Evolutionary conservation across 768 basidiomycete species (phyloP).

Genomic region (Gloeophyllum trabeum): DNA sequence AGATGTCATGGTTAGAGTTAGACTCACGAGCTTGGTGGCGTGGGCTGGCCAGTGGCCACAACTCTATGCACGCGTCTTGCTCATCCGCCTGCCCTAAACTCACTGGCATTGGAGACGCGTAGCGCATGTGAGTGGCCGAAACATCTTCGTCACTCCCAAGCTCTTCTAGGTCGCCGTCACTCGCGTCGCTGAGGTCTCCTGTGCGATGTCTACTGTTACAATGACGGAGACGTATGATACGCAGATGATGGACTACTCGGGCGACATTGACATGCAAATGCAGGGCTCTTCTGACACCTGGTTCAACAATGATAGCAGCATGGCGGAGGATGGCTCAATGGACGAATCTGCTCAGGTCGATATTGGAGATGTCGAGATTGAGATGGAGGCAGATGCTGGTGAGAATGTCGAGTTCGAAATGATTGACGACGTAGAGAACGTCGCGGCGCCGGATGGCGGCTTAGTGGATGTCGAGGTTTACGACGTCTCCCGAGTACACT

Average conservation of each 20-base stretch:
- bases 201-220: constrained; percentile 2
- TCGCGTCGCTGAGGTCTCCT: too few relatives aligned
- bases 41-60: too few relatives aligned
- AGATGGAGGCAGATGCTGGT: constrained; percentile 47
- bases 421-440: constrained; percentile 29
- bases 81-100: too few relatives aligned
- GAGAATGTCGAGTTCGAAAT: constrained; percentile 48
- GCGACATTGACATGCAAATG: constrained; percentile 53
- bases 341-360: constrained; percentile 16
- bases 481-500: constrained; percentile 24
- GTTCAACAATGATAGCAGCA: constrained; percentile 40
- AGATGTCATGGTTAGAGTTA: constrained; percentile 3
- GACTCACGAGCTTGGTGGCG: too few relatives aligned
- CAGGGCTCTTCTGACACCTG: constrained; percentile 36
- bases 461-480: constrained; percentile 34
- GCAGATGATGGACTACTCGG: constrained; percentile 50
- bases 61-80: too few relatives aligned
- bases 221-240: constrained; percentile 43
- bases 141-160: background rate
- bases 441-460: constrained; percentile 17
- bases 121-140: too few relatives aligned
- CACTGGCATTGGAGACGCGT: too few relatives aligned
- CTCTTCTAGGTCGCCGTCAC: background rate
- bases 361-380: constrained; percentile 43
- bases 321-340: constrained; percentile 43